Evolutionary conservation across 148 eudicot genomes (phyloP).

Genomic region (Cornus suecica): DNA sequence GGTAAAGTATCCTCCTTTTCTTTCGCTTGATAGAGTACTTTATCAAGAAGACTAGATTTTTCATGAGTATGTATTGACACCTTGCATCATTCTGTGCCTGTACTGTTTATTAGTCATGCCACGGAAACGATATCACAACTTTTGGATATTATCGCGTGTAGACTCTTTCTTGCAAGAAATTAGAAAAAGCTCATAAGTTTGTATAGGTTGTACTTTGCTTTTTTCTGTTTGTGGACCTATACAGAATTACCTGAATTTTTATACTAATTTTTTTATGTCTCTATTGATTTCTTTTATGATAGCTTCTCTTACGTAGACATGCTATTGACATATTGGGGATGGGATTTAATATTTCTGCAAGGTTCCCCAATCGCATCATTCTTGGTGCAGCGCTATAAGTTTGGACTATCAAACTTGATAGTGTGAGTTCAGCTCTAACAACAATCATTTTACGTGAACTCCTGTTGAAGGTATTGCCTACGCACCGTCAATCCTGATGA

Average conservation of each 20-base stretch:
- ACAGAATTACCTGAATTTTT: too few species aligned
- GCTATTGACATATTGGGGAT: background rate
- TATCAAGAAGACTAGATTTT: background rate
- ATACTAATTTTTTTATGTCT: background rate
- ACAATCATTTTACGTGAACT: too few species aligned
- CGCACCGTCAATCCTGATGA: too few species aligned
- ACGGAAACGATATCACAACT: background rate
- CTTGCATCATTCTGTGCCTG: background rate
- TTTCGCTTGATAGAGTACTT: background rate
- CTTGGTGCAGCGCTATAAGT: too few species aligned
- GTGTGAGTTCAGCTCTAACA: too few species aligned
- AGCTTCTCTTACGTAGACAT: background rate
- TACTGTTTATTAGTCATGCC: background rate
- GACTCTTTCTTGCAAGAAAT: background rate
- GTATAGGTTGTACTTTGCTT: too few species aligned
- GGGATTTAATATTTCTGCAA: too few species aligned
- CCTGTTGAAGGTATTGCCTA: too few species aligned
- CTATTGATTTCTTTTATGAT: background rate
- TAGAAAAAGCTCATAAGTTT: background rate
- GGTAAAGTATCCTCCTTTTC: constrained; percentile 37
- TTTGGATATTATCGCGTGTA: background rate
- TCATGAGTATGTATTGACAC: background rate
- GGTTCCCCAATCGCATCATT: too few species aligned
- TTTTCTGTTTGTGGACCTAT: background rate
- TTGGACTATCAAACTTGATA: too few species aligned